A percentile compares a stretch with the other conserved stretches of the same genome.
Conservation (phyloP, 345 rosid genomes). For the Lumnitzera littorea region DNA sequence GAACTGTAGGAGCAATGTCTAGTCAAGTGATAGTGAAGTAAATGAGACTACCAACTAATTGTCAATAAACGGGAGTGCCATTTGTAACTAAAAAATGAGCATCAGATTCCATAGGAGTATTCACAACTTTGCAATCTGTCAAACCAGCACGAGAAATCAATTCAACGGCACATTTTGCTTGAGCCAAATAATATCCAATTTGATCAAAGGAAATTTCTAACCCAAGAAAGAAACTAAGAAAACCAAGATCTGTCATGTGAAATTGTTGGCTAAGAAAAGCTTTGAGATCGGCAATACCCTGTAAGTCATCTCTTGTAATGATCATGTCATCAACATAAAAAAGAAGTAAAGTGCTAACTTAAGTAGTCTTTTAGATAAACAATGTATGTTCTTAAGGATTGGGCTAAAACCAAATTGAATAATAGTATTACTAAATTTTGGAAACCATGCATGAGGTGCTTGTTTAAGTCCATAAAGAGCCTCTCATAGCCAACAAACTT, state of each 20-base stretch:
- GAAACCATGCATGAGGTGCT: constrained; percentile 6
- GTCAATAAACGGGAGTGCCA: not conserved
- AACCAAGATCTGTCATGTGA: constrained; percentile 7
- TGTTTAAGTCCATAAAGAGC: constrained; percentile 5
- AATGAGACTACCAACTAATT: constrained; percentile 5
- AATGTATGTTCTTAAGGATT: not conserved
- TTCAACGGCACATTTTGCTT: not conserved
- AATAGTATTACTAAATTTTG: not conserved
- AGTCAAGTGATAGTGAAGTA: constrained; percentile 1
- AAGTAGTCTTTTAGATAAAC: not conserved
- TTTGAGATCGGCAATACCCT: not conserved
- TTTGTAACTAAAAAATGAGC: not conserved
- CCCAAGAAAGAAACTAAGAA: not conserved
- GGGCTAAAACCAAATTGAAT: not conserved
- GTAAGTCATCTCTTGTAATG: not conserved
- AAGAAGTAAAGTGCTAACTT: not conserved
- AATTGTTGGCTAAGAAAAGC: not conserved
- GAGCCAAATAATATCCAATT: not conserved
- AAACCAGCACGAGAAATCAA: not conserved
- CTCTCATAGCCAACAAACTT: not conserved
- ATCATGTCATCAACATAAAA: constrained; percentile 15
- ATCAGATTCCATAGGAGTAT: not conserved
- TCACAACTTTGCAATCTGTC: not conserved
- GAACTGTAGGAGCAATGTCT: not conserved
- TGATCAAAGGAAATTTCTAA: not conserved